Evolutionary conservation across 805 yeast genomes (phyloP).

Genomic region (Yamadazyma sp.): DNA sequence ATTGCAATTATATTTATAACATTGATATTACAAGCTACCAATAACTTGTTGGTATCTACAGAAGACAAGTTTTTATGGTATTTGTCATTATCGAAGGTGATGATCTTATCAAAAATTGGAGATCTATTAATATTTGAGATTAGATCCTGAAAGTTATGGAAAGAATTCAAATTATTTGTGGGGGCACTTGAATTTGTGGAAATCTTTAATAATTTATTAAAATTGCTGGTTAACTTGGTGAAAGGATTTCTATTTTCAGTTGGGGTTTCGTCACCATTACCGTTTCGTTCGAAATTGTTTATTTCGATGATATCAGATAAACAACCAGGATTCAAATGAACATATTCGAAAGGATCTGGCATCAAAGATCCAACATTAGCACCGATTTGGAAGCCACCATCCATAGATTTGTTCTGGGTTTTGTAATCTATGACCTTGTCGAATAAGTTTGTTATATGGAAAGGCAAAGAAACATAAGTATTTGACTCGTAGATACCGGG

Average conservation of each 20-base stretch:
- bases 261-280: slow-evolving; percentile 8
- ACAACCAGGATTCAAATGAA: slow-evolving; percentile 57
- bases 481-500: slow-evolving; percentile 38
- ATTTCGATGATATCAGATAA: slow-evolving; percentile 21
- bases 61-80: slow-evolving; percentile 9
- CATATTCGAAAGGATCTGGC: slow-evolving; percentile 51
- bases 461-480: slow-evolving; percentile 52
- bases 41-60: slow-evolving; percentile 20
- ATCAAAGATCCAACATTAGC: slow-evolving; percentile 51
- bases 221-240: slow-evolving; percentile 30
- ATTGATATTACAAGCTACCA: slow-evolving; percentile 49
- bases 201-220: slow-evolving; percentile 25
- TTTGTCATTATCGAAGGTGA: slow-evolving; percentile 6
- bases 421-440: slow-evolving; percentile 30
- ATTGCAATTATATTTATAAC: slow-evolving; percentile 46
- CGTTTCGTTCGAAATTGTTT: slow-evolving; percentile 8
- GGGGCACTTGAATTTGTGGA: background rate
- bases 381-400: slow-evolving; percentile 48
- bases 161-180: background rate
- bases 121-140: slow-evolving; percentile 6
- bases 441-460: slow-evolving; percentile 44
- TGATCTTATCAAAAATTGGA: slow-evolving; percentile 9
- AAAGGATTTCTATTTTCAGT: slow-evolving; percentile 22
- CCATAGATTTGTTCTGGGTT: slow-evolving; percentile 32
- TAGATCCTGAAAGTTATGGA: slow-evolving; percentile 7